Percentiles rank a stretch among this genome's conserved stretches.
Evolutionary conservation across 2,329 filamentous ascomycete genomes (phyloP).

Genomic region (Colletotrichum sp.): DNA sequence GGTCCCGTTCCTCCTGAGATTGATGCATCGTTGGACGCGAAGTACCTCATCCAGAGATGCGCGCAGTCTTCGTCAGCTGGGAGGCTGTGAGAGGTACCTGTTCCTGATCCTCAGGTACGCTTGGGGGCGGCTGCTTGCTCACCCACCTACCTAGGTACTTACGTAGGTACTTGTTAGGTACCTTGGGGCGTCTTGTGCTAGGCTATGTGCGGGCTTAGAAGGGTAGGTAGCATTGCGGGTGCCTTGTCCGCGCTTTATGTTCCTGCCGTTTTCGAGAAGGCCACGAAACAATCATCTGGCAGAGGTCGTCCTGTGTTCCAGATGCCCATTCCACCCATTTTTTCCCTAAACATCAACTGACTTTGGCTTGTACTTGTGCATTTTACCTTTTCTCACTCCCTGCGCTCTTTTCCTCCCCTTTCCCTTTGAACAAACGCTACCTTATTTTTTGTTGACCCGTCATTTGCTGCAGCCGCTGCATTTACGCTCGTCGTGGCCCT

Average conservation of each 20-base stretch:
- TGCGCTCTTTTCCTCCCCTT: not conserved
- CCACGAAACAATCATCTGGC: constrained; percentile 13
- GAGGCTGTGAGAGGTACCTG: not conserved
- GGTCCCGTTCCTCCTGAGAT: not conserved
- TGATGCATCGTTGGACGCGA: not conserved
- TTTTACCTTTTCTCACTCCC: not conserved
- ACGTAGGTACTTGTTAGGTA: not conserved
- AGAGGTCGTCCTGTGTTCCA: not conserved
- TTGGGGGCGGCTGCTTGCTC: not conserved
- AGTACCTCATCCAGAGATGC: not conserved
- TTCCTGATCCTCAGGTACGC: not conserved
- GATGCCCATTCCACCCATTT: not conserved
- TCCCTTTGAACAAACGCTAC: not conserved
- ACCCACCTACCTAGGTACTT: not conserved
- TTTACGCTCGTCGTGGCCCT: not conserved
- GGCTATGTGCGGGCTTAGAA: not conserved
- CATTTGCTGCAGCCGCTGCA: not conserved
- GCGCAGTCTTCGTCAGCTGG: not conserved
- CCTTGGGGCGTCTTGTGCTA: not conserved
- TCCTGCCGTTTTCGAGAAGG: constrained; percentile 20
- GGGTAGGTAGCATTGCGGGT: not conserved
- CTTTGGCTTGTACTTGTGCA: not conserved
- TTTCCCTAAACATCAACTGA: not conserved
- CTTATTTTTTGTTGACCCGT: not conserved
- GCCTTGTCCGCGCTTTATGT: not conserved